phyloP scores from a whole-genome alignment of 2,329 filamentous ascomycete genomes.

The Botrytis medusae region DNA sequence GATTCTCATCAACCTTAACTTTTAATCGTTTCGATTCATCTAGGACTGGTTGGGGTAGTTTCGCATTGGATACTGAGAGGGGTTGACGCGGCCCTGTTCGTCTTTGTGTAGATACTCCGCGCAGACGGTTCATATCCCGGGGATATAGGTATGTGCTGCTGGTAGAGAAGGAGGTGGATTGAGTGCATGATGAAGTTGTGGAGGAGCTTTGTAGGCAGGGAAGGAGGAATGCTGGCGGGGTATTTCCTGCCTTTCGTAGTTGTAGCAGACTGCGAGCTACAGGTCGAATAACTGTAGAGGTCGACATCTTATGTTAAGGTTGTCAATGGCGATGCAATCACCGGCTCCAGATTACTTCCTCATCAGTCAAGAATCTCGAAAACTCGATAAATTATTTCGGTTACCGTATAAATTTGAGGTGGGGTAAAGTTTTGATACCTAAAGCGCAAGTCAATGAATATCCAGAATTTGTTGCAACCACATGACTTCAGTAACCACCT shows the following conservation, averaged over 20 bases:
- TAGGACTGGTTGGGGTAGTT: constrained; percentile 69
- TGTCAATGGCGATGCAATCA: constrained; percentile 27
- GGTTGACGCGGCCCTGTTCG: constrained; percentile 72
- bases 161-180: constrained; percentile 39
- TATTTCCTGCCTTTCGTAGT: constrained; percentile 25
- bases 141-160: constrained; percentile 34
- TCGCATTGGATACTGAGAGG: constrained; percentile 70
- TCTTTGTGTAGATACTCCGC: constrained; percentile 79
- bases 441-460: constrained; percentile 9
- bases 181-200: constrained; percentile 26
- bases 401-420: constrained; percentile 15
- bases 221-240: constrained; percentile 39
- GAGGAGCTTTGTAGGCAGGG: constrained; percentile 31
- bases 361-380: constrained; percentile 24
- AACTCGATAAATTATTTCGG: constrained; percentile 22
- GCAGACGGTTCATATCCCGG: constrained; percentile 74
- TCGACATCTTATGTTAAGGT: constrained; percentile 34
- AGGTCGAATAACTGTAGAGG: constrained; percentile 34
- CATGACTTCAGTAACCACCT: constrained; percentile 4
- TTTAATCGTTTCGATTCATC: constrained; percentile 56
- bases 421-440: constrained; percentile 1
- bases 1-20: constrained; percentile 63
- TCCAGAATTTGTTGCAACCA: constrained; percentile 13
- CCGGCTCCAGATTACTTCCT: constrained; percentile 9
- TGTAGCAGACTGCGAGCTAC: constrained; percentile 29